phyloP scores from a whole-genome alignment of 2,329 filamentous ascomycete species.

The Coniochaeta sp. region DNA sequence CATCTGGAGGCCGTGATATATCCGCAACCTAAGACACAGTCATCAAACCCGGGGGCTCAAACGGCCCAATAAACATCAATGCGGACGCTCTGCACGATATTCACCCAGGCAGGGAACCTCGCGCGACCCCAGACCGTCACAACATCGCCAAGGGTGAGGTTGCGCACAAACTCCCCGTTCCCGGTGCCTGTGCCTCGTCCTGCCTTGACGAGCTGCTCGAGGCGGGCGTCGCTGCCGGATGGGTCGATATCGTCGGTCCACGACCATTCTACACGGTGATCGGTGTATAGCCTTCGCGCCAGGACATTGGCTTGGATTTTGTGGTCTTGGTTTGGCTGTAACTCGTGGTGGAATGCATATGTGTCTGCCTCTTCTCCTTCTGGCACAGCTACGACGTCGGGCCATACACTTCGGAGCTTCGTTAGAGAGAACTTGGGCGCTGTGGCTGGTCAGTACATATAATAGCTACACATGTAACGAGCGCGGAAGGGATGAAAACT shows the following conservation, averaged over 20 bases:
- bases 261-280: constrained; percentile 46
- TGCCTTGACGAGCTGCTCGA: constrained; percentile 23
- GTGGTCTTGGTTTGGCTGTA: constrained; percentile 25
- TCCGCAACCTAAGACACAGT: not conserved
- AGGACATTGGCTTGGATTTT: constrained; percentile 41
- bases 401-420: constrained; percentile 6
- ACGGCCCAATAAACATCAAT: constrained; percentile 52
- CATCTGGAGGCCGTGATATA: not conserved
- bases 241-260: constrained; percentile 39
- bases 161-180: constrained; percentile 47
- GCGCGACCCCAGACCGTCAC: constrained; percentile 55
- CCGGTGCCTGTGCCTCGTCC: constrained; percentile 45
- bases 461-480: not conserved
- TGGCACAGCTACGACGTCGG: constrained; percentile 6
- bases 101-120: constrained; percentile 47
- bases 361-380: constrained; percentile 2
- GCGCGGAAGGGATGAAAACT: not conserved
- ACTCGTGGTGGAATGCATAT: constrained; percentile 27
- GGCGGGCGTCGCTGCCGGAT: constrained; percentile 2
- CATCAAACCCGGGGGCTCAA: constrained; percentile 23
- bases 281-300: constrained; percentile 22
- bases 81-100: constrained; percentile 38
- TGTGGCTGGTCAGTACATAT: not conserved
- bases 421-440: not conserved
- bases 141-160: constrained; percentile 50